These are phyloP conservation scores for Magnolia officinalis DNA, from an alignment of 164 flowering plant genomes.

Conservation along the genomic window DNA sequence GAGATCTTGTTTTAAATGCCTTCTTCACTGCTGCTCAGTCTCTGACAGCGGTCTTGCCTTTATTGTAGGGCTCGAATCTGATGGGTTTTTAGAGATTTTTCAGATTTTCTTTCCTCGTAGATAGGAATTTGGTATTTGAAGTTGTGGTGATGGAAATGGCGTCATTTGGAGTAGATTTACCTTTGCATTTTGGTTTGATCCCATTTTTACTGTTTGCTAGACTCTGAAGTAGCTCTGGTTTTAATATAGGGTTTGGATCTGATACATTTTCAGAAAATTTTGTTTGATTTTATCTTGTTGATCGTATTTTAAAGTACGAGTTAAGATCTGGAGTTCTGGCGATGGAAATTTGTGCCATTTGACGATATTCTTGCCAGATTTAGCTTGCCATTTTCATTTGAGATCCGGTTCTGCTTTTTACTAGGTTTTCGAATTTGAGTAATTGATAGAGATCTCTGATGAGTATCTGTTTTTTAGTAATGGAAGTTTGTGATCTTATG, in stretches of 20 bases:
- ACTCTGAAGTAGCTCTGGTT: constrained; percentile 13
- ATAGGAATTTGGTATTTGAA: neutral
- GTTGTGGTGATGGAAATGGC: neutral
- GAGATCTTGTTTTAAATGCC: neutral
- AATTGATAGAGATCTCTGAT: neutral
- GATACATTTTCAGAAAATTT: neutral
- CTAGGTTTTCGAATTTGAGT: neutral
- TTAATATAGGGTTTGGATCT: constrained; percentile 3
- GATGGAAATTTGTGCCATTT: neutral
- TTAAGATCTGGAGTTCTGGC: neutral
- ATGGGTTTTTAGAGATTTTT: neutral
- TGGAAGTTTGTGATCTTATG: neutral
- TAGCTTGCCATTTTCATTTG: neutral
- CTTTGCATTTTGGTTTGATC: neutral
- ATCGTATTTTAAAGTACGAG: neutral
- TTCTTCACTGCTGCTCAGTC: neutral
- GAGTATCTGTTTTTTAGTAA: neutral
- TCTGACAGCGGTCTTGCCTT: neutral
- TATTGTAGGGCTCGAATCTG: neutral
- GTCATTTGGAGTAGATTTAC: neutral
- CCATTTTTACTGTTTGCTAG: constrained; percentile 18
- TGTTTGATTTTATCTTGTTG: neutral
- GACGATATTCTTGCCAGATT: neutral
- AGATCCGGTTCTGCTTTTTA: neutral
- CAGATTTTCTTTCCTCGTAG: neutral